A percentile compares a stretch with the other conserved stretches of the same genome.
phyloP scores from a whole-genome alignment of 106 monocot species.

The Triglochin maritima region DNA sequence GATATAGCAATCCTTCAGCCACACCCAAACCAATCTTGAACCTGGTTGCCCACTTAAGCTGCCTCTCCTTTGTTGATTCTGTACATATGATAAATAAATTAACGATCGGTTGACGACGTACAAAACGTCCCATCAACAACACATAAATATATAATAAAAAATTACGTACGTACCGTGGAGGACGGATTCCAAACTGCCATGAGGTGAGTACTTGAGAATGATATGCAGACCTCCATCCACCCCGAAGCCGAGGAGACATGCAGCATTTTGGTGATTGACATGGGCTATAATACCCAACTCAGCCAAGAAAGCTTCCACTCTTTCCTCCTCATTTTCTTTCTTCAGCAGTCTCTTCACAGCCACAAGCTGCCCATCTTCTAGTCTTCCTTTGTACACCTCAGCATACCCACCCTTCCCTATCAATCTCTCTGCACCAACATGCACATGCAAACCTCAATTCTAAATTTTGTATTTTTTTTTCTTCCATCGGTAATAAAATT shows the following conservation, averaged over 20 bases:
- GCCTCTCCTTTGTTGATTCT: neutral
- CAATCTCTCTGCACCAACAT: conserved; percentile 38
- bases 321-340: conserved; percentile 59
- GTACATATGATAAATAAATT: too few relatives aligned
- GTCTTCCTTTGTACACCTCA: conserved; percentile 69
- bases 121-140: too few relatives aligned
- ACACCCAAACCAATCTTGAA: conserved; percentile 76
- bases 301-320: conserved; percentile 63
- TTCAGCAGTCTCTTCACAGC: conserved; percentile 85
- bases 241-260: conserved; percentile 82
- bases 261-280: conserved; percentile 90
- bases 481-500: too few relatives aligned
- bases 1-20: conserved; percentile 87
- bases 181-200: conserved; percentile 85
- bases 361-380: conserved; percentile 63
- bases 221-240: conserved; percentile 81
- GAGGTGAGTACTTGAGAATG: conserved; percentile 78
- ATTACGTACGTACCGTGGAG: conserved; percentile 59
- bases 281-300: conserved; percentile 97
- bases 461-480: too few relatives aligned
- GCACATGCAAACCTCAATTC: neutral
- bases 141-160: too few relatives aligned
- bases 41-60: conserved; percentile 62
- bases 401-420: conserved; percentile 96
- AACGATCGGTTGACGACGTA: too few relatives aligned